Base-by-base conservation (phyloP, 441 rosid genomes). In the Cnidoscolus chayamansa region DNA sequence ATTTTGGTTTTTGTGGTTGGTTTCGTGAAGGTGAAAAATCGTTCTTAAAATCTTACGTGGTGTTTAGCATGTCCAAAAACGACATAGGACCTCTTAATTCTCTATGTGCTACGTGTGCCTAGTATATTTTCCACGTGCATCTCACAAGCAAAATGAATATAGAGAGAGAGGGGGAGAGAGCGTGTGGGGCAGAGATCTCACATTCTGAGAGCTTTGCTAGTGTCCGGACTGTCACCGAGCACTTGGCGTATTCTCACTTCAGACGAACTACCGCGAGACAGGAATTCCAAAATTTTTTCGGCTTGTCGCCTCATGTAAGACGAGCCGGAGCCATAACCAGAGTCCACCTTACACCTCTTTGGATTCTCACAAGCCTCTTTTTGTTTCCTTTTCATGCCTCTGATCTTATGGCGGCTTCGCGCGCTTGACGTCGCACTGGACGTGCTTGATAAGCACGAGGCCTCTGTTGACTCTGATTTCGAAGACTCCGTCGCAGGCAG, bases 151-250 rank as follows among this genome's bases (percentile, higher is more conserved):
- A 35, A 25, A 35, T 35, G 40, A 35, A 35, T 2, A 35, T 2
- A 25, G 25, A 25, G 25, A 25, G 25, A 25, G 25, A 25, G 25
- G 25, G 25, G 25, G 25, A 25, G 25, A 25, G 25, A 25, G 25
- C 25, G 25, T 25, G 25, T 25, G 45, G 6, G 45, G 45, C 0
- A 40, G 62, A 9, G 43, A n/a, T 55, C 67, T 75, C 78, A 92
- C 97, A 89, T 89, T 81, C 97, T 86, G 68, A 92, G 95, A 70
- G 98, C 98, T 81, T 90, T 94, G 86, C 99, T 94, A 12, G 97
- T 94, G 77, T 92, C 97, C 3, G 98, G 98, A 57, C 91, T 92
- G 74, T 92, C 94, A 10, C 98, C 98, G 0, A 94, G 89, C 71
- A 75, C 76, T 68, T 78, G 85, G 50, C 98, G 97, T 31, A 94